Evolutionary conservation across 2,329 filamentous ascomycete species (phyloP), one percentile per base, ranked within the genome.

Genomic region (Helminthosporium solani): DNA sequence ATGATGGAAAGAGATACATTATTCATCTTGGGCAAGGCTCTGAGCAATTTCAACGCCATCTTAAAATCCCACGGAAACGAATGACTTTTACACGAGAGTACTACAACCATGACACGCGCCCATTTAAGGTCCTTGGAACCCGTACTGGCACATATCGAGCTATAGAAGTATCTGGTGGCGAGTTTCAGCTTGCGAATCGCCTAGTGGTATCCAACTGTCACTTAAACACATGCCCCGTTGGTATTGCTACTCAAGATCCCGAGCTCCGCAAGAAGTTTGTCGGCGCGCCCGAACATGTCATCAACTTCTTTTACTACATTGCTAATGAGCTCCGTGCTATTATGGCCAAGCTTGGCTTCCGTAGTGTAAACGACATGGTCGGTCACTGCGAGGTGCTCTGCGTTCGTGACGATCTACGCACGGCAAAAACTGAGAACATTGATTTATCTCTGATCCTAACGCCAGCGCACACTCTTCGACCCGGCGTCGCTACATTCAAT

Each of bases 281-380:
- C 58, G 92, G 92, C 52, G 91, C 89, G 1, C 91, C 92, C 9
- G 92, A 97, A 75, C 90, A 96, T 61, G 91, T 96, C 47, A 96
- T 97, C 73, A 97, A 96, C 80, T 96, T 96, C 79, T 96, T 96
- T 76, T 97, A 96, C 77, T 97, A 96, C 65, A 81, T 97, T 42
- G 88, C 92, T 58, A 97, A 97, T 66, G 92, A 97, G 76, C 83
- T 97, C 47, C 86, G 92, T 67, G 90, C 91, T 28, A 95, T 97
- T 73, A 96, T 97, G 92, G 91, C 92, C 40, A 90, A 88, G 74
- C 84, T 96, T 61, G 92, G 92, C 57, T 90, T 95, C 82, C 86
- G 92, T 56, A 95, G 88, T 50, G 87, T 97, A 69, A 97, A 96
- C 68, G 92, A 97, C 72, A 96, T 96, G 92, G 89, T 97, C 63